A percentile compares a stretch with the other conserved stretches of the same genome.
Evolutionary conservation across 352 stramenopile genomes (phyloP).

Genomic region (Globisporangium solare): DNA sequence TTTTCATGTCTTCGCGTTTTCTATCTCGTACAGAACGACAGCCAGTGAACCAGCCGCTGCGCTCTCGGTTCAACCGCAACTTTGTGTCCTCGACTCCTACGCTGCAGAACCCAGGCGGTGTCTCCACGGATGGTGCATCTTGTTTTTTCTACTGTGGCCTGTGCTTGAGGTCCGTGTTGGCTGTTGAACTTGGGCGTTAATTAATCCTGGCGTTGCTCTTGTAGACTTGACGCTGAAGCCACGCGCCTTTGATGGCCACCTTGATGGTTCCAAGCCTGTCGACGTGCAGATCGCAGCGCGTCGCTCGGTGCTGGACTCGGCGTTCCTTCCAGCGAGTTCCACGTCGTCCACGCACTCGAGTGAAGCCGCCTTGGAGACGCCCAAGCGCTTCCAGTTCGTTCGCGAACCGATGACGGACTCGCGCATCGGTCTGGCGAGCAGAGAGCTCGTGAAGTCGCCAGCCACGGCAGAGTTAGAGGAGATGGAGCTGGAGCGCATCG

Average conservation of each 20-base stretch:
- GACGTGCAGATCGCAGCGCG: slow-evolving; percentile 22
- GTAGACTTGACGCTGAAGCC: slow-evolving; percentile 47
- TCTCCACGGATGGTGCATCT: slow-evolving; percentile 33
- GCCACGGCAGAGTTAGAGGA: slow-evolving; percentile 59
- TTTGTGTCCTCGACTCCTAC: slow-evolving; percentile 29
- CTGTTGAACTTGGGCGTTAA: slow-evolving; percentile 6
- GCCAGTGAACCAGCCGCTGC: slow-evolving; percentile 36
- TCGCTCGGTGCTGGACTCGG: slow-evolving; percentile 18
- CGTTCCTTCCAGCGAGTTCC: slow-evolving; percentile 24
- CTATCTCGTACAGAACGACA: slow-evolving; percentile 25
- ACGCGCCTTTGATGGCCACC: slow-evolving; percentile 18
- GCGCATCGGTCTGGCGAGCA: slow-evolving; percentile 27
- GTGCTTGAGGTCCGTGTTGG: slow-evolving; percentile 79
- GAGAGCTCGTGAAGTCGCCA: slow-evolving; percentile 32
- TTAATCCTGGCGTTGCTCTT: background rate
- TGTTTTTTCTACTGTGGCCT: slow-evolving; percentile 23
- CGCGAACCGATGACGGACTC: slow-evolving; percentile 61
- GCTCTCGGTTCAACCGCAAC: slow-evolving; percentile 47
- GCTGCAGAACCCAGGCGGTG: slow-evolving; percentile 16
- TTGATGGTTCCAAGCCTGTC: slow-evolving; percentile 13
- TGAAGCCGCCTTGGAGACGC: slow-evolving; percentile 42
- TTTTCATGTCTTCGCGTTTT: background rate
- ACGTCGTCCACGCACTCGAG: slow-evolving; percentile 24
- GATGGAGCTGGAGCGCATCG: slow-evolving; percentile 75
- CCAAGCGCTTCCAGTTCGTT: slow-evolving; percentile 76